Evolutionary conservation across 2,329 filamentous ascomycete species (phyloP).

Genomic region (Didymella pomorum): DNA sequence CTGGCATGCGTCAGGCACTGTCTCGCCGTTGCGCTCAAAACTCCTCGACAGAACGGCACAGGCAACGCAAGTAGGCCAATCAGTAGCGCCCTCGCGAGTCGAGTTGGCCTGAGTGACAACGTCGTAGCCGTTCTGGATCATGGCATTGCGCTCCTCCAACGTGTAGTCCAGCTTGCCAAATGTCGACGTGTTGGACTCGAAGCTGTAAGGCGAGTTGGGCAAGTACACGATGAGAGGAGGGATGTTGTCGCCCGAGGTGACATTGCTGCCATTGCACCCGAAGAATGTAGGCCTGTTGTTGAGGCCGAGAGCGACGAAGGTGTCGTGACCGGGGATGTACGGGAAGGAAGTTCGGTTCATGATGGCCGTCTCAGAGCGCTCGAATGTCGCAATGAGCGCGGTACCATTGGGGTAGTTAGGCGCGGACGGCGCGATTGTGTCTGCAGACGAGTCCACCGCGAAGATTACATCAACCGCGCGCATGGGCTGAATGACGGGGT

Average conservation of each 20-base stretch:
- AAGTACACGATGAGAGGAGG: constrained; percentile 84
- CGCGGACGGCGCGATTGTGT: constrained; percentile 60
- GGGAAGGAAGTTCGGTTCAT: constrained; percentile 78
- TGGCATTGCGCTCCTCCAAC: constrained; percentile 72
- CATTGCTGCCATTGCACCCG: constrained; percentile 74
- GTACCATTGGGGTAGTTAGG: constrained; percentile 80
- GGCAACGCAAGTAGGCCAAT: constrained; percentile 85
- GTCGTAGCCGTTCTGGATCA: constrained; percentile 88
- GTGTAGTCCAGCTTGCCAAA: constrained; percentile 70
- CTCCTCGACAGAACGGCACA: constrained; percentile 85
- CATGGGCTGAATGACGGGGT: constrained; percentile 77
- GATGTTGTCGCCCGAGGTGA: constrained; percentile 57
- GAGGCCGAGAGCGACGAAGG: constrained; percentile 78
- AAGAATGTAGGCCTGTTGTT: constrained; percentile 82
- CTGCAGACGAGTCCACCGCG: constrained; percentile 79
- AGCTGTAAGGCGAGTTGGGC: constrained; percentile 82
- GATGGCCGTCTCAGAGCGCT: constrained; percentile 65
- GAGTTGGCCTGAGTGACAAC: constrained; percentile 83
- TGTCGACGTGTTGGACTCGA: constrained; percentile 80
- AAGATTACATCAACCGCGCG: constrained; percentile 82
- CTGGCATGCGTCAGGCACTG: constrained; percentile 74
- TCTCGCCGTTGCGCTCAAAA: constrained; percentile 72
- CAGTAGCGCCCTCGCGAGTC: constrained; percentile 65
- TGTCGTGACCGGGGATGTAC: constrained; percentile 74
- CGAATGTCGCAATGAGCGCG: constrained; percentile 75